phyloP scores from a whole-genome alignment of 768 basidiomycete species.

The Paxillus involutus region DNA sequence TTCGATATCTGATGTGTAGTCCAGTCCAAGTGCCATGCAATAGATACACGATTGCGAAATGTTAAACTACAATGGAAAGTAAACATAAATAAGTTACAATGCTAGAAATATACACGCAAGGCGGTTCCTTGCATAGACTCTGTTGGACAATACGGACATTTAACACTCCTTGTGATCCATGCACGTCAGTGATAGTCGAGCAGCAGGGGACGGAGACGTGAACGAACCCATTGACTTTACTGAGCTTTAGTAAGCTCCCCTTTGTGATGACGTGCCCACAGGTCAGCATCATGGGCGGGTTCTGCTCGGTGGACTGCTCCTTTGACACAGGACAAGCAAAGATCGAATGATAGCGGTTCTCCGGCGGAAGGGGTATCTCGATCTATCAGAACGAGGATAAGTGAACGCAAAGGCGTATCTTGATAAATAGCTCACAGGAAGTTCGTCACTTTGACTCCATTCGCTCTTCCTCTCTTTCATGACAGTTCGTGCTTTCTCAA shows the following conservation, averaged over 20 bases:
- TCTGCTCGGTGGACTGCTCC: slow-evolving; percentile 89
- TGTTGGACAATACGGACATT: slow-evolving; percentile 94
- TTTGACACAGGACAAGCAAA: slow-evolving; percentile 98
- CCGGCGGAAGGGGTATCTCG: slow-evolving; percentile 84
- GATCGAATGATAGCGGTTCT: slow-evolving; percentile 93
- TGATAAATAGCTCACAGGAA: slow-evolving; percentile 58
- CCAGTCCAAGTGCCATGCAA: slow-evolving; percentile 11
- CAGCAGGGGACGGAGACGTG: slow-evolving; percentile 10
- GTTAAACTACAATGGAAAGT: not conserved
- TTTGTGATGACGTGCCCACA: slow-evolving; percentile 96
- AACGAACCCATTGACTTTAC: slow-evolving; percentile 81
- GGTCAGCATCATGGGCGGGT: slow-evolving; percentile 97
- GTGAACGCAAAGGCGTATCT: not conserved
- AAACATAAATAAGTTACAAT: not conserved
- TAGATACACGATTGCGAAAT: not conserved
- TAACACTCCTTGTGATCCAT: slow-evolving; percentile 65
- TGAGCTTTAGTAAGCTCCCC: slow-evolving; percentile 87
- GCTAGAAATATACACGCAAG: slow-evolving; percentile 65
- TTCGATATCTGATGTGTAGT: not conserved
- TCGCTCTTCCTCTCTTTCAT: slow-evolving; percentile 93
- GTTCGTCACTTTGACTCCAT: slow-evolving; percentile 86
- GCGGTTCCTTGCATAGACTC: slow-evolving; percentile 64
- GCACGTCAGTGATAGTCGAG: not conserved
- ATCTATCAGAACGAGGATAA: slow-evolving; percentile 53
- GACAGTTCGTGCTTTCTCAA: slow-evolving; percentile 92